Evolutionary conservation across 441 rosid genomes (phyloP), one percentile per base, ranked within the genome.

Genomic region (Erodium chrysanthum): DNA sequence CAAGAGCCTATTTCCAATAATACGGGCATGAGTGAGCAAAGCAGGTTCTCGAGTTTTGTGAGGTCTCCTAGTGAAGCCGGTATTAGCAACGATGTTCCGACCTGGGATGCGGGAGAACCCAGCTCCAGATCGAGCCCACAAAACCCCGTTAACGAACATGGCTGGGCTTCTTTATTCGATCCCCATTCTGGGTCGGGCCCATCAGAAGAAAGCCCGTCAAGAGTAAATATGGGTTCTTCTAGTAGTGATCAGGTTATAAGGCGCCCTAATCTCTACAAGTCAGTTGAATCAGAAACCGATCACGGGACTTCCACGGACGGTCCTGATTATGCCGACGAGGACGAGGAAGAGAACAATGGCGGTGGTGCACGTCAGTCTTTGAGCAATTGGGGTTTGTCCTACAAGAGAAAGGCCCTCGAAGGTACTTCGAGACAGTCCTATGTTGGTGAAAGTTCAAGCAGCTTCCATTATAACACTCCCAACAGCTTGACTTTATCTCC

Each of bases 401-500:
- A 94, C 92, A 89, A 91, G 80, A 85, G 96, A 80, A 91, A 81
- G 82, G 84, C 91, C 66, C 87, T 86, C 74, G 96, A 91, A 79
- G 97, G 90, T 76, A 77, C 87, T 62, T 83, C 97, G 35, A 83
- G 82, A 74, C 87, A 74, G 69, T 82, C 88, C 54, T 82, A 79
- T 77, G 71, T 83, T n/a, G 81, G 79, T 50, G 86, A 79, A 73
- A 84, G 84, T 71, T 82, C 90, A 48, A 76, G 83, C 76, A 71
- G 75, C 70, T 65, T 73, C 79, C 79, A 81, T 64, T 77, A 76
- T 71, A 86, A 76, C 74, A 74, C 88, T 74, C 81, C 95, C 31
- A 82, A 84, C 71, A 77, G 83, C 81, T 79, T 88, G 77, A 81
- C 82, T 76, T 88, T 83, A 73, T 82, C 86, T 66, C 82, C 84